Conservation (phyloP, 202 grass and related monocot genomes). For the Zoysia matrella region DNA sequence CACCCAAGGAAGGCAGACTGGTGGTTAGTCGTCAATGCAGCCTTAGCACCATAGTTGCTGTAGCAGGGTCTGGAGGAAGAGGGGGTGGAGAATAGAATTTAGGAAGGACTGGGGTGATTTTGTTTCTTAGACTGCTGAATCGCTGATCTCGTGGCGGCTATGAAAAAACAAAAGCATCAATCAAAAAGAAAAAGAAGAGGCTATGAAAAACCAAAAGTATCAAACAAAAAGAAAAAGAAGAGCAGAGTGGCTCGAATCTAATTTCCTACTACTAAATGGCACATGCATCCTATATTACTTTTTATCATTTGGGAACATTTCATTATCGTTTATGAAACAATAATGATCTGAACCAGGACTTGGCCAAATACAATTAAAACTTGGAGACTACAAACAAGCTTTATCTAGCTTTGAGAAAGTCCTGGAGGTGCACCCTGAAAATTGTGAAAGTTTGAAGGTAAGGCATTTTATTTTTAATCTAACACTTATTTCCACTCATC, state of each 20-base stretch:
- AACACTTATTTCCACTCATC: constrained; percentile 20
- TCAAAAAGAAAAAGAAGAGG: neutral
- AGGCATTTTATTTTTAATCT: constrained; percentile 27
- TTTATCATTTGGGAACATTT: constrained; percentile 17
- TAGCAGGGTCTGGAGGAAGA: neutral
- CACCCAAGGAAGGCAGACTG: neutral
- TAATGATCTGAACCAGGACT: constrained; percentile 64
- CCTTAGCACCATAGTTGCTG: neutral
- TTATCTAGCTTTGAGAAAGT: constrained; percentile 91
- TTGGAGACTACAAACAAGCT: constrained; percentile 82
- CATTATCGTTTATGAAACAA: constrained; percentile 32
- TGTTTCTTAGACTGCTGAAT: neutral
- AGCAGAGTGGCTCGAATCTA: neutral
- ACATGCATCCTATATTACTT: constrained; percentile 9
- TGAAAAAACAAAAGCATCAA: no score
- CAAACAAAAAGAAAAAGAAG: neutral
- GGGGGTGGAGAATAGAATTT: neutral
- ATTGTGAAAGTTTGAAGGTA: constrained; percentile 93
- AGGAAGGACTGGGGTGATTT: neutral
- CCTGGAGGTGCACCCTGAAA: constrained; percentile 90
- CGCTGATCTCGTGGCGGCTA: neutral
- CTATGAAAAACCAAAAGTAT: neutral
- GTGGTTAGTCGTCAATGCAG: neutral
- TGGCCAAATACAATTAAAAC: constrained; percentile 91
- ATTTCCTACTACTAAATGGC: neutral